A percentile compares a stretch with the other conserved stretches of the same genome.
These are phyloP conservation scores for Penicillium sp. DNA, from an alignment of 2,329 filamentous ascomycete species.

Conservation along the genomic window DNA sequence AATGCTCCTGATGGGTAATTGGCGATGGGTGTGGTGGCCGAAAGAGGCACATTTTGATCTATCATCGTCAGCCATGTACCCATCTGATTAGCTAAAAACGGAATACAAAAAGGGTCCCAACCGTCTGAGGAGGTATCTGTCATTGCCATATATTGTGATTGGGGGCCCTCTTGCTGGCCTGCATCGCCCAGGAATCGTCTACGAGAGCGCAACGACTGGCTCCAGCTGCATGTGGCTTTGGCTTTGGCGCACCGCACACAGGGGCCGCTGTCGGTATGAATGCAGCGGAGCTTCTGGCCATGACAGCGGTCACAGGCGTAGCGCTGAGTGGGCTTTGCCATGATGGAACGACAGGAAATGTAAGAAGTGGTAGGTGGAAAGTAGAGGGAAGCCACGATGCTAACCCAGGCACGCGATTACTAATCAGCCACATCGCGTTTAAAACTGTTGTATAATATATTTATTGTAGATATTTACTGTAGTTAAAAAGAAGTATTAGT, in stretches of 20 bases:
- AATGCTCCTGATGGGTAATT: neutral
- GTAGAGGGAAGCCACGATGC: neutral
- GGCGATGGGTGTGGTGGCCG: neutral
- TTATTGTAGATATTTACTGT: too few species aligned
- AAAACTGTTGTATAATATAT: too few species aligned
- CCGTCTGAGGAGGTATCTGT: neutral
- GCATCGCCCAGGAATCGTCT: neutral
- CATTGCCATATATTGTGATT: neutral
- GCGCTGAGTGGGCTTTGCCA: slow-evolving; percentile 5
- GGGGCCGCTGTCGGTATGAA: neutral
- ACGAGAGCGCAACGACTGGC: neutral
- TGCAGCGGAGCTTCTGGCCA: slow-evolving; percentile 9
- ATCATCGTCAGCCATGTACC: neutral
- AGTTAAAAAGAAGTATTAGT: too few species aligned
- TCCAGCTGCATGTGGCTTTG: slow-evolving; percentile 6
- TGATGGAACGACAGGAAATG: neutral
- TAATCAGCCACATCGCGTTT: too few species aligned
- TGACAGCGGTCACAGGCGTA: slow-evolving; percentile 9
- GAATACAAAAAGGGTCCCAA: neutral
- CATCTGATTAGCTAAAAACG: too few species aligned
- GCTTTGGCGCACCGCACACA: slow-evolving; percentile 7
- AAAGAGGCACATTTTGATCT: neutral
- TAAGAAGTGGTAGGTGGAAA: neutral
- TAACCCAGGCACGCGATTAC: too few species aligned
- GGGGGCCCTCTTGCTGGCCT: neutral